A percentile compares a stretch with the other conserved stretches of the same genome.
These are phyloP conservation scores for Ascochyta viciae-villosae DNA, from an alignment of 2,329 filamentous ascomycete genomes.

Conservation along the genomic window DNA sequence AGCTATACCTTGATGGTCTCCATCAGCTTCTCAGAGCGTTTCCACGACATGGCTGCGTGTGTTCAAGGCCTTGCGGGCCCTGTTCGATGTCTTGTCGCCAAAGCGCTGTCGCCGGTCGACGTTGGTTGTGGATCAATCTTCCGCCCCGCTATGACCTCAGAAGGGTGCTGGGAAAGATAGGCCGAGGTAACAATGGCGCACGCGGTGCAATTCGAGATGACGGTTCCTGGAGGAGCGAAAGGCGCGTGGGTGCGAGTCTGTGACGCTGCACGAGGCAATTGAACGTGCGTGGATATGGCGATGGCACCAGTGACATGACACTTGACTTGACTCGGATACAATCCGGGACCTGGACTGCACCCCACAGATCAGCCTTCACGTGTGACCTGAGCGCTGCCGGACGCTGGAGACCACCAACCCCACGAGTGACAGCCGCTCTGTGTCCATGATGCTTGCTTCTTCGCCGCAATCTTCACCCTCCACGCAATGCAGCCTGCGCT, in stretches of 20 bases:
- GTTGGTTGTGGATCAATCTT: constrained; percentile 7
- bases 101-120: constrained; percentile 28
- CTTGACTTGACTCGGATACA: constrained; percentile 2
- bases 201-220: neutral
- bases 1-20: constrained; percentile 77
- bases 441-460: neutral
- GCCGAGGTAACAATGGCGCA: constrained; percentile 11
- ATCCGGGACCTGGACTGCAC: constrained; percentile 8
- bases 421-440: neutral
- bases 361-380: constrained; percentile 16
- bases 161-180: neutral
- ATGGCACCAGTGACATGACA: constrained; percentile 2
- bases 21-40: constrained; percentile 87
- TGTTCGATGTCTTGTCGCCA: constrained; percentile 39
- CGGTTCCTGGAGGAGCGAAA: neutral
- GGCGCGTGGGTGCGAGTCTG: neutral
- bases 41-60: constrained; percentile 82
- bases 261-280: constrained; percentile 14
- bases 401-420: neutral
- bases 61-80: constrained; percentile 47
- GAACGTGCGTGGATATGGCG: constrained; percentile 11
- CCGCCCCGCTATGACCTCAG: constrained; percentile 17
- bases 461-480: neutral
- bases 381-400: constrained; percentile 1
- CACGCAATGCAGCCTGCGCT: neutral